Evolutionary conservation across 306 rosid genomes (phyloP).

Genomic region (Cyamopsis tetragonoloba): DNA sequence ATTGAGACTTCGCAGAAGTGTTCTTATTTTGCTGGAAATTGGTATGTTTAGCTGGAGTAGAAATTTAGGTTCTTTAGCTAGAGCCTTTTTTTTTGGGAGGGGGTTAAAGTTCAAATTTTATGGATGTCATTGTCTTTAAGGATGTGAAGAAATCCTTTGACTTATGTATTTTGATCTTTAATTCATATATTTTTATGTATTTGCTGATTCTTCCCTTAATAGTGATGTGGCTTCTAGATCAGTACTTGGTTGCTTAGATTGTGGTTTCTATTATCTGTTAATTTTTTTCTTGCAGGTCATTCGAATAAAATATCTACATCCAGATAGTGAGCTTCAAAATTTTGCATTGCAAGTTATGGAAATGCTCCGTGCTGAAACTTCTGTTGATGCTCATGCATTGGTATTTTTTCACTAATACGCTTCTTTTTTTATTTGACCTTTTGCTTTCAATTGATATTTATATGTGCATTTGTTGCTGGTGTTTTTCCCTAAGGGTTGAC

Average conservation of each 20-base stretch:
- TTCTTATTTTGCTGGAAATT: constrained; percentile 7
- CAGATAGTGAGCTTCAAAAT: constrained; percentile 85
- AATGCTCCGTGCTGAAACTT: constrained; percentile 68
- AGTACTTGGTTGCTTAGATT: constrained; percentile 13
- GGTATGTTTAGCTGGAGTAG: constrained; percentile 19
- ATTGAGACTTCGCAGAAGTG: neutral
- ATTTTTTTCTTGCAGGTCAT: constrained; percentile 63
- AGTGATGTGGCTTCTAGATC: neutral
- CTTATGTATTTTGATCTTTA: neutral
- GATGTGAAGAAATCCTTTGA: neutral
- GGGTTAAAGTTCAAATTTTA: neutral
- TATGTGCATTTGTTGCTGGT: constrained; percentile 3
- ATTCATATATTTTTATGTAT: neutral
- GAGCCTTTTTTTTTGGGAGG: neutral
- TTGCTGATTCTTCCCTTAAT: neutral
- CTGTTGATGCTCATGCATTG: constrained; percentile 81
- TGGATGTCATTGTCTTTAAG: neutral
- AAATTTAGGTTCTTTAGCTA: constrained; percentile 3
- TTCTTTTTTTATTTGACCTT: neutral
- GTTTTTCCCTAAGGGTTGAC: no score
- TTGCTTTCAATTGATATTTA: neutral
- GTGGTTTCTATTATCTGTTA: constrained; percentile 21
- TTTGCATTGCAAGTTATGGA: constrained; percentile 76
- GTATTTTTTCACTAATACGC: constrained; percentile 40
- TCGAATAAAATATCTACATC: constrained; percentile 74